Evolutionary conservation across 1,284 basidiomycete species (phyloP).

Genomic region (Boletellus deceptivus): DNA sequence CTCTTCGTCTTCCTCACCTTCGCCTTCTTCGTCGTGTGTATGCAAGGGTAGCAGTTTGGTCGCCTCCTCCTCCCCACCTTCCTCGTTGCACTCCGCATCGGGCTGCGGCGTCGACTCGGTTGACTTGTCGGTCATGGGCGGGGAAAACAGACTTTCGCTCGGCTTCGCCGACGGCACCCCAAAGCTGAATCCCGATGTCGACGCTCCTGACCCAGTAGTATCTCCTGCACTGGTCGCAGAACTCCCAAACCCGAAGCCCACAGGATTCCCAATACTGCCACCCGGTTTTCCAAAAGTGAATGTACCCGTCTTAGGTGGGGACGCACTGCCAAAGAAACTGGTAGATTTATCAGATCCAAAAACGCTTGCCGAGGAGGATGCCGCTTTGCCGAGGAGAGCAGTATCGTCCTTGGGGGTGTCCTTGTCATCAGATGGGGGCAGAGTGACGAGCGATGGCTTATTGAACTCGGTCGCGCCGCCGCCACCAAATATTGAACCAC

Average conservation of each 20-base stretch:
- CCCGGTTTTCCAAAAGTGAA: conserved; percentile 34
- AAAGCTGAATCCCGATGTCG: conserved; percentile 28
- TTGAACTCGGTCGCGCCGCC: conserved; percentile 12
- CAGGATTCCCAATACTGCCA: conserved; percentile 56
- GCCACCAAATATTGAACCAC: conserved; percentile 28
- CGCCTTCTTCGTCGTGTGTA: conserved; percentile 66
- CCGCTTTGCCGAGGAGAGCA: conserved; percentile 21
- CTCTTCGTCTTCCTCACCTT: conserved; percentile 81
- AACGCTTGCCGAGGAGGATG: conserved; percentile 12
- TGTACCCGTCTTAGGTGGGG: conserved; percentile 21
- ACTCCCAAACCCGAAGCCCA: conserved; percentile 56
- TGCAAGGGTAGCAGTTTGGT: conserved; percentile 38
- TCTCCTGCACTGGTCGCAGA: conserved; percentile 35
- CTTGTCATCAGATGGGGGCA: conserved; percentile 10
- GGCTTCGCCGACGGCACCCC: conserved; percentile 27
- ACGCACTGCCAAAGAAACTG: conserved; percentile 34
- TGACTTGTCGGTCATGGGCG: conserved; percentile 30
- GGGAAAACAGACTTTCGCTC: conserved; percentile 29
- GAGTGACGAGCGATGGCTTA: conserved; percentile 13
- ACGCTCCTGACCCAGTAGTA: conserved; percentile 13
- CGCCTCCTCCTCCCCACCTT: conserved; percentile 34
- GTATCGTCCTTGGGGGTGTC: conserved; percentile 12
- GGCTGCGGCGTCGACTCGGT: conserved; percentile 37
- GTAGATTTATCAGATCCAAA: conserved; percentile 29
- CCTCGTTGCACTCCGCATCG: conserved; percentile 32